phyloP scores from a whole-genome alignment of 1,284 basidiomycete genomes.

The Puccinia horiana region DNA sequence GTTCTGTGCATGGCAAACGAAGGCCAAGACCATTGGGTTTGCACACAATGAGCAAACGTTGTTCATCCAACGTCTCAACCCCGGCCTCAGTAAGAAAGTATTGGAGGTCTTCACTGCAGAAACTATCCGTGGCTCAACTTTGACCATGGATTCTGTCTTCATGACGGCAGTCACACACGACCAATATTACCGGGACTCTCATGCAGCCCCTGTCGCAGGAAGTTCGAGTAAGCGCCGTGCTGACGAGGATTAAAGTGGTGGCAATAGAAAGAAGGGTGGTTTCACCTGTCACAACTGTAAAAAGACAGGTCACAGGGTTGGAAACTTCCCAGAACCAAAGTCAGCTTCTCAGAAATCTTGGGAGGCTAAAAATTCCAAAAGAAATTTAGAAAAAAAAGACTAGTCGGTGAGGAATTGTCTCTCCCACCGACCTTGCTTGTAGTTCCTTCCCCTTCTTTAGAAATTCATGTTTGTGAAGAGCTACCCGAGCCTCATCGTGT shows the following conservation, averaged over 20 bases:
- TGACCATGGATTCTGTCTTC: neutral
- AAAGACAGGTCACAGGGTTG: neutral
- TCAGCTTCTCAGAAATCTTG: neutral
- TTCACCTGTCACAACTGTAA: neutral
- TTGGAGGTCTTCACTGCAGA: no score
- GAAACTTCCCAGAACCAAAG: neutral
- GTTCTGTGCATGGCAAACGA: neutral
- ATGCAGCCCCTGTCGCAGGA: neutral
- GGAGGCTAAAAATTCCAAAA: neutral
- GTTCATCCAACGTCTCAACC: neutral
- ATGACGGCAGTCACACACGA: neutral
- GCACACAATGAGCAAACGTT: neutral
- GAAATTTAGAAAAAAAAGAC: neutral
- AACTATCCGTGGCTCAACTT: no score
- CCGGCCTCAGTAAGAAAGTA: neutral
- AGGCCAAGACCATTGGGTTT: neutral
- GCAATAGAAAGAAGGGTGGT: no score
- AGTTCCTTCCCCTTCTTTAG: no score
- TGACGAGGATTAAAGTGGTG: no score
- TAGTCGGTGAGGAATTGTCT: slow-evolving; percentile 8
- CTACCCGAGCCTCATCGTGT: neutral
- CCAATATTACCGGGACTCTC: neutral
- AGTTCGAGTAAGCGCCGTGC: neutral
- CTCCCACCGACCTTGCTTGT: neutral
- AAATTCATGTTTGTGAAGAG: no score